Evolutionary conservation across 2,329 filamentous ascomycete species (phyloP).

Genomic region (Colletotrichum sp.): DNA sequence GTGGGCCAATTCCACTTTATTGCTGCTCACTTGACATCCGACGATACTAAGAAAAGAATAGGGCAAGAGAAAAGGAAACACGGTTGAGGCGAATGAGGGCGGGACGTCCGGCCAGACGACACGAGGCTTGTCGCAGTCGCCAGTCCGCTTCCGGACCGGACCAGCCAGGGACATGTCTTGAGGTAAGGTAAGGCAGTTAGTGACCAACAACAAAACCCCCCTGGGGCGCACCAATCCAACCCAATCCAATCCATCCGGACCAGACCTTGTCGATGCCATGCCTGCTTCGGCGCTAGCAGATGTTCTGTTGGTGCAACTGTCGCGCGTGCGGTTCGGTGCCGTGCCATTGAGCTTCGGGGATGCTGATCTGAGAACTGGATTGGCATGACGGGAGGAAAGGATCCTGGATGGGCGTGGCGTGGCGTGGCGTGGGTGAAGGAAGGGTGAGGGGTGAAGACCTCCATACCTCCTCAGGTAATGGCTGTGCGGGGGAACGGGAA

Average conservation of each 20-base stretch:
- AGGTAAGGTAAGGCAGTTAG: background rate
- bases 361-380: constrained; percentile 9
- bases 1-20: background rate
- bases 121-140: background rate
- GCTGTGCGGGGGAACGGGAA: constrained; percentile 14
- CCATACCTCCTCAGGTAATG: background rate
- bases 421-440: background rate
- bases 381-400: background rate
- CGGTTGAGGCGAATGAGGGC: background rate
- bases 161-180: background rate
- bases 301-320: background rate
- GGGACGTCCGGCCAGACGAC: background rate
- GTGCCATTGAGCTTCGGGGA: constrained; percentile 2
- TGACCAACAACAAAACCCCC: background rate
- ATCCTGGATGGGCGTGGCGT: background rate
- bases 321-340: background rate
- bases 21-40: background rate
- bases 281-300: background rate
- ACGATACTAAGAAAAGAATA: background rate
- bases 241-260: background rate
- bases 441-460: background rate
- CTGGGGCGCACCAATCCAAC: background rate
- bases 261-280: background rate
- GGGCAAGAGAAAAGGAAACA: background rate
- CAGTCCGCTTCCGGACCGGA: background rate